These are phyloP conservation scores for Dendrobium nobile DNA, from an alignment of 106 monocot genomes.

Conservation along the genomic window DNA sequence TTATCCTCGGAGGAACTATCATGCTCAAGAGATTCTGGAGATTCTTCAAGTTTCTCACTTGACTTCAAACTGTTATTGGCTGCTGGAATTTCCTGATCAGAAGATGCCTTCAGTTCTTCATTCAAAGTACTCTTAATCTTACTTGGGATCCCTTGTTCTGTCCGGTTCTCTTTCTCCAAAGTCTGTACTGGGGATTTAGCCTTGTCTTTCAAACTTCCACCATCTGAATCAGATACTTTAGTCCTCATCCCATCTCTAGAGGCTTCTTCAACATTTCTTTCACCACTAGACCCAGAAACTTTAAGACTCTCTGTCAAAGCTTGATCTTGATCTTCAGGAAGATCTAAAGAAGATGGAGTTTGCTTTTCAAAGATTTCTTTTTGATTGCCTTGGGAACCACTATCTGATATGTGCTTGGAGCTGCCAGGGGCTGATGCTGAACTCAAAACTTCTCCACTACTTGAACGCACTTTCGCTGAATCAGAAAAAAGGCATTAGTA, in stretches of 20 bases:
- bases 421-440: background rate
- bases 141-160: background rate
- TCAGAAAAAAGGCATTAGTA: background rate
- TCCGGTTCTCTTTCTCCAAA: background rate
- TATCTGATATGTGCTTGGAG: background rate
- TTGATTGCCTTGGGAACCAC: background rate
- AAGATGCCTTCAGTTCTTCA: background rate
- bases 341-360: background rate
- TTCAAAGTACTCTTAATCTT: background rate
- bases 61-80: conserved; percentile 2
- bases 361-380: background rate
- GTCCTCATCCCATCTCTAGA: background rate
- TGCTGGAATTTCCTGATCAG: background rate
- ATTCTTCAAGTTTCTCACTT: conserved; percentile 15
- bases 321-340: background rate
- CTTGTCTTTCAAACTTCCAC: background rate
- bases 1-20: background rate
- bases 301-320: background rate
- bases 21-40: conserved; percentile 1
- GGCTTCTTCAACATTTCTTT: background rate
- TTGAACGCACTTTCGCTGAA: conserved; percentile 5
- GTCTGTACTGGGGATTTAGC: background rate
- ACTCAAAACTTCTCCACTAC: background rate
- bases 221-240: background rate
- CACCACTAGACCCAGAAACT: background rate